Evolutionary conservation across 176 grass and related monocot species (phyloP).

Genomic region (Musa troglodytarum): DNA sequence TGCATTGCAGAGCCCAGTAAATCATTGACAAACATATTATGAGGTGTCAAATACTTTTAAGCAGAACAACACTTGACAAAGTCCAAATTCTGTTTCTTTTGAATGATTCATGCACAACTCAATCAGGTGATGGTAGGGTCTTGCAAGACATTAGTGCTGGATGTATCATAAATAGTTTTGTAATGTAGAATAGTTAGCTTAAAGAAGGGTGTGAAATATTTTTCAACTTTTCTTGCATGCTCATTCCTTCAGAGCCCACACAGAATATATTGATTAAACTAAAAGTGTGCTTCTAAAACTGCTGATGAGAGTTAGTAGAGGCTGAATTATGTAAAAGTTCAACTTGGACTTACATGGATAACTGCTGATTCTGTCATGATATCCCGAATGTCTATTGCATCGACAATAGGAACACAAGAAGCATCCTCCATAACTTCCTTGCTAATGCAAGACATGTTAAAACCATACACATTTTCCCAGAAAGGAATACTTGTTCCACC

Average conservation of each 20-base stretch:
- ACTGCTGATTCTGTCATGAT: conserved; percentile 65
- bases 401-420: conserved; percentile 56
- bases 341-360: conserved; percentile 55
- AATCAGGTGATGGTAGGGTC: neutral
- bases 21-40: no score
- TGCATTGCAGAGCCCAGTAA: no score
- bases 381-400: conserved; percentile 48
- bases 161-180: neutral
- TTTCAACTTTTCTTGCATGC: neutral
- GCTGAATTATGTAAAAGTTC: neutral
- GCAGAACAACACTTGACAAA: neutral
- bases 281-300: neutral
- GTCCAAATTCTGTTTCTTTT: neutral
- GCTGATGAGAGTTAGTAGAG: neutral
- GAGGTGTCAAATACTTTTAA: neutral
- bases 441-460: conserved; percentile 89
- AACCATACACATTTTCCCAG: conserved; percentile 94
- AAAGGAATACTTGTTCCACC: conserved; percentile 80
- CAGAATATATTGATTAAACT: neutral
- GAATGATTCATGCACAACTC: neutral
- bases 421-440: conserved; percentile 62
- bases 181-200: neutral
- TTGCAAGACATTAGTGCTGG: neutral
- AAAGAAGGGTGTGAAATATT: neutral
- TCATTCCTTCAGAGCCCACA: neutral